phyloP scores from a whole-genome alignment of 805 yeast species.

The Teunomyces stri region DNA sequence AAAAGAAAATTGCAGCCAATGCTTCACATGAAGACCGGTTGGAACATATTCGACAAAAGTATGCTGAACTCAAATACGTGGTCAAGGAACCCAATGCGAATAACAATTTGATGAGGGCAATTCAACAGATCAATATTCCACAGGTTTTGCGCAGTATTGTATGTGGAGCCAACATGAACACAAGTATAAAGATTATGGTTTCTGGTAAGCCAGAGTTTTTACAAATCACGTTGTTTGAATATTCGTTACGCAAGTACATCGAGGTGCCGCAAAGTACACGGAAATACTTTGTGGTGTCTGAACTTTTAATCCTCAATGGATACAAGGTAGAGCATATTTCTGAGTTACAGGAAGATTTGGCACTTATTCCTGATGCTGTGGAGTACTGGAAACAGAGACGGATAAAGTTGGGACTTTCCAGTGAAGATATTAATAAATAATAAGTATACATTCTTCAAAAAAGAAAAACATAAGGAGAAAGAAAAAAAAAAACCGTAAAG shows the following conservation, averaged over 20 bases:
- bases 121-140: conserved; percentile 48
- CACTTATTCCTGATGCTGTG: conserved; percentile 46
- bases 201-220: conserved; percentile 16
- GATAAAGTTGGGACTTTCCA: conserved; percentile 6
- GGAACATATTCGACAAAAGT: conserved; percentile 64
- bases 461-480: too few relatives aligned
- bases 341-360: conserved; percentile 28
- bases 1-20: conserved; percentile 25
- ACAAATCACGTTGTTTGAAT: conserved; percentile 37
- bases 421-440: neutral
- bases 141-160: conserved; percentile 44
- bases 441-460: too few relatives aligned
- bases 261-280: conserved; percentile 14
- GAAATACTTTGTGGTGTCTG: conserved; percentile 48
- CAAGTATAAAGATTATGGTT: conserved; percentile 33
- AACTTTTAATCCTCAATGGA: conserved; percentile 58
- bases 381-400: conserved; percentile 47
- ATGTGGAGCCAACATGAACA: conserved; percentile 48
- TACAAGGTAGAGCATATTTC: conserved; percentile 38
- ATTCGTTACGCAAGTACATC: conserved; percentile 49
- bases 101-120: conserved; percentile 48
- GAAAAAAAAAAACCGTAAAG: too few relatives aligned
- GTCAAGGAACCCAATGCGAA: conserved; percentile 11
- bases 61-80: conserved; percentile 51
- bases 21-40: conserved; percentile 48